Base-by-base conservation (phyloP, 192 early-diverging fungal species). In the Linnemannia schmuckeri region DNA sequence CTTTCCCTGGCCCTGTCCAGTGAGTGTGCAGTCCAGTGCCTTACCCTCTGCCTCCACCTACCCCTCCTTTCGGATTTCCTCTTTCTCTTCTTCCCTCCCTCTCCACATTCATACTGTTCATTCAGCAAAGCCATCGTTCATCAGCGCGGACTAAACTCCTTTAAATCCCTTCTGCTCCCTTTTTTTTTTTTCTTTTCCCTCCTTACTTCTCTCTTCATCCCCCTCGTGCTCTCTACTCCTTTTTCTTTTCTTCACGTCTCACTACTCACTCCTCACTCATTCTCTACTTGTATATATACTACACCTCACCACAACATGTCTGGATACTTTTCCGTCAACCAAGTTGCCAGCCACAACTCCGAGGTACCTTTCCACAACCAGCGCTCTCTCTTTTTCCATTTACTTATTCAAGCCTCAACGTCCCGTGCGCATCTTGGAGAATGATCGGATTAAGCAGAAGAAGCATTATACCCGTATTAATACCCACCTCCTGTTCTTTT, bases 321-420 rank as follows among this genome's bases (percentile, higher is more conserved):
- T 33, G 79, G 79, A 77, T 87, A 78, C 80, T 87, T 77, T 54
- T 61, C 85, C 46, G 85, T 78, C 63, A 81, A 46, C 76, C 85
- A 87, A 63, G 85, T 87, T 22, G 85, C 85, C 72, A 24, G 70
- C 76, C 85, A 87, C 41, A 87, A 75, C 79, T 87, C 85, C 4
- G 85, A 87, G 85, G 85, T 87, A 74, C 35, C 15, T 46, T 8
- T 44, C 22, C 4, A 10, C 15, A 22, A 22, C 54, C 20, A 49
- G 7, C 54, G 13, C 0, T 18, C 61, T 22, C 40, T 15, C 63
- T 17, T 24, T 70, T 57, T 57, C 70, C 18, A 0, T 30, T 44
- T 52, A 7, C 24, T 40, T 38, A 44, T 35, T 54, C 49, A 33
- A 5, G 2, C 61, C 13, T 70, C 55, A 42, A 22, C 49, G 18